Evolutionary conservation across 164 flowering plant genomes (phyloP).

Genomic region (Stephania cephalantha): DNA sequence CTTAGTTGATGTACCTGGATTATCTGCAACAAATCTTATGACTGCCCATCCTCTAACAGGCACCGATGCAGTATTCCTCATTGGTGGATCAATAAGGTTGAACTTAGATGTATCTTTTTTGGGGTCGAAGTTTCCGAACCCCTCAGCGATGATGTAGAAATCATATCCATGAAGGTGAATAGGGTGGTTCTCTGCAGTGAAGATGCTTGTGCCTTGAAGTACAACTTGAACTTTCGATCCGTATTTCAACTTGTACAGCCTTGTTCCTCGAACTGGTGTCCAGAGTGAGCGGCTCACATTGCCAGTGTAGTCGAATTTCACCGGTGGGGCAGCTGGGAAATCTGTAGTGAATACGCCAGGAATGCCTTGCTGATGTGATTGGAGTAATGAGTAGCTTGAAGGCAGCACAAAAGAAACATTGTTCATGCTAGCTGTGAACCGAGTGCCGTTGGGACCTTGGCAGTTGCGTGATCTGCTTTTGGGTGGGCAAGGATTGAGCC

Average conservation of each 20-base stretch:
- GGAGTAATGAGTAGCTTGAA: constrained; percentile 54
- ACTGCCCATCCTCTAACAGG: constrained; percentile 82
- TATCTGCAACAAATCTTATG: constrained; percentile 77
- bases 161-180: constrained; percentile 85
- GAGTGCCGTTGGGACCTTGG: constrained; percentile 86
- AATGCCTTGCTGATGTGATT: constrained; percentile 52
- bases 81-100: constrained; percentile 74
- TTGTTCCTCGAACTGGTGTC: constrained; percentile 60
- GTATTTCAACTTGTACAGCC: constrained; percentile 51
- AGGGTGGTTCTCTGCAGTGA: constrained; percentile 72
- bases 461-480: constrained; percentile 52
- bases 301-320: constrained; percentile 69
- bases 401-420: constrained; percentile 77
- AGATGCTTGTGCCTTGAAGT: constrained; percentile 64
- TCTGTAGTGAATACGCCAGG: constrained; percentile 66
- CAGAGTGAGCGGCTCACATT: constrained; percentile 61
- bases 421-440: constrained; percentile 91
- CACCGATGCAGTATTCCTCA: constrained; percentile 65
- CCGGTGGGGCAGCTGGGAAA: constrained; percentile 62
- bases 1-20: constrained; percentile 48
- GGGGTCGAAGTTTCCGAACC: constrained; percentile 69
- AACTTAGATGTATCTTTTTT: constrained; percentile 49
- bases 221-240: constrained; percentile 69
- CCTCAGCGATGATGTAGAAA: constrained; percentile 69
- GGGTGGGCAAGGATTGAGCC: constrained; percentile 55